Evolutionary conservation across 2,329 filamentous ascomycete species (phyloP).

Genomic region (Corinectria fuckeliana): DNA sequence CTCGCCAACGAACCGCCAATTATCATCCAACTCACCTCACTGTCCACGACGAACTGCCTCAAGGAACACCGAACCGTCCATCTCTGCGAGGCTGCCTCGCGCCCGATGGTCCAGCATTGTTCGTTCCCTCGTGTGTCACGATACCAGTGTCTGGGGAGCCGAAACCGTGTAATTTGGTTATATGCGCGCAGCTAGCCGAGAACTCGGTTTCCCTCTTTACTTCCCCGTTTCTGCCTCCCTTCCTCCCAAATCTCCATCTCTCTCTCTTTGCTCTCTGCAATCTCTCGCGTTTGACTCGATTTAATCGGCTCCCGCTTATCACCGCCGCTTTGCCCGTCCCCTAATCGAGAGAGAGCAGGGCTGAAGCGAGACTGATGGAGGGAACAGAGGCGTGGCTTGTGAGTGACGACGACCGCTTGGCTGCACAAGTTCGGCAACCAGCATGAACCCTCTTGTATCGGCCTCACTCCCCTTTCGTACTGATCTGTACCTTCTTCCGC

Average conservation of each 20-base stretch:
- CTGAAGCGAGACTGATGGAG: no score
- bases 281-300: not conserved
- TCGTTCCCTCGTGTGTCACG: not conserved
- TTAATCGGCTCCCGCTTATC: no score
- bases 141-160: constrained; percentile 4
- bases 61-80: not conserved
- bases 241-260: no score
- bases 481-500: not conserved
- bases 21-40: not conserved
- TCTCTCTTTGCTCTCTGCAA: not conserved
- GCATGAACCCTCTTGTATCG: not conserved
- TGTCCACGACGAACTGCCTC: no score
- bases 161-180: not conserved
- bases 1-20: not conserved
- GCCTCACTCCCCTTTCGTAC: not conserved
- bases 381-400: not conserved
- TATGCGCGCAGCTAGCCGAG: not conserved
- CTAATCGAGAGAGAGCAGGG: not conserved
- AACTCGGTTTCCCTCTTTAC: not conserved
- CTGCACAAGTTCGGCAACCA: not conserved
- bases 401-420: not conserved
- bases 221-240: not conserved
- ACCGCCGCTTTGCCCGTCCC: not conserved
- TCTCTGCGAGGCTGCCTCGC: not conserved
- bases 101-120: not conserved